phyloP scores from a whole-genome alignment of 768 basidiomycete genomes.

The Tubosaeta brunneosetosa region DNA sequence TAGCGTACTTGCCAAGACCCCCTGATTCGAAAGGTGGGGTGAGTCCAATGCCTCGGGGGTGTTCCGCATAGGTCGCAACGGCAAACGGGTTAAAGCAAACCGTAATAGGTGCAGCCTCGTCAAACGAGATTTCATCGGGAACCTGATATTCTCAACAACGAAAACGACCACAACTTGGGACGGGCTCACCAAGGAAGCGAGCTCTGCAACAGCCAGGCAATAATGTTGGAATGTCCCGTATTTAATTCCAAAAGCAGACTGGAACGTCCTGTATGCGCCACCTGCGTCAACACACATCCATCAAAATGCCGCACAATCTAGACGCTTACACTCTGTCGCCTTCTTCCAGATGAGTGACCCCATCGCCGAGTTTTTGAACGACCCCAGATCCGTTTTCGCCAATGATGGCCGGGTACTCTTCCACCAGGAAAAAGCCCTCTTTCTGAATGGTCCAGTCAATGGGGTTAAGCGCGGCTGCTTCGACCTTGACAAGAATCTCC shows the following conservation, averaged over 20 bases:
- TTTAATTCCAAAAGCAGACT: not conserved
- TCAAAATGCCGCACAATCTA: not conserved
- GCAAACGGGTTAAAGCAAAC: slow-evolving; percentile 31
- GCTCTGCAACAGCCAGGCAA: slow-evolving; percentile 15
- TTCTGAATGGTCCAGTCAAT: slow-evolving; percentile 29
- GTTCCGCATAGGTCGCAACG: slow-evolving; percentile 29
- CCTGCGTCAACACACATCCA: not conserved
- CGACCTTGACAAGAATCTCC: slow-evolving; percentile 40
- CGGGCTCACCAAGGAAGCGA: slow-evolving; percentile 14
- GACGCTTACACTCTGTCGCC: slow-evolving; percentile 36
- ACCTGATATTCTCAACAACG: slow-evolving; percentile 26
- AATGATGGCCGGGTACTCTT: slow-evolving; percentile 34
- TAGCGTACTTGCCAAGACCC: slow-evolving; percentile 28
- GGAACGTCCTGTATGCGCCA: slow-evolving; percentile 1
- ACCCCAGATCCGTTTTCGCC: slow-evolving; percentile 38
- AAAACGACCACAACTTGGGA: not conserved
- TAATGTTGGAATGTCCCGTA: slow-evolving; percentile 23
- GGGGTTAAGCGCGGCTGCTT: slow-evolving; percentile 42
- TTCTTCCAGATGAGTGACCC: slow-evolving; percentile 28
- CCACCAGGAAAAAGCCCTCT: slow-evolving; percentile 13
- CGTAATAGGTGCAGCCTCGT: slow-evolving; percentile 35
- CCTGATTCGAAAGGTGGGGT: slow-evolving; percentile 24
- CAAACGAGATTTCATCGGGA: slow-evolving; percentile 31
- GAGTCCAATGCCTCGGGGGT: slow-evolving; percentile 23
- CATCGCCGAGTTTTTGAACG: slow-evolving; percentile 34